Evolutionary conservation across 768 basidiomycete genomes (phyloP).

Genomic region (Dacryopinax spathularia): DNA sequence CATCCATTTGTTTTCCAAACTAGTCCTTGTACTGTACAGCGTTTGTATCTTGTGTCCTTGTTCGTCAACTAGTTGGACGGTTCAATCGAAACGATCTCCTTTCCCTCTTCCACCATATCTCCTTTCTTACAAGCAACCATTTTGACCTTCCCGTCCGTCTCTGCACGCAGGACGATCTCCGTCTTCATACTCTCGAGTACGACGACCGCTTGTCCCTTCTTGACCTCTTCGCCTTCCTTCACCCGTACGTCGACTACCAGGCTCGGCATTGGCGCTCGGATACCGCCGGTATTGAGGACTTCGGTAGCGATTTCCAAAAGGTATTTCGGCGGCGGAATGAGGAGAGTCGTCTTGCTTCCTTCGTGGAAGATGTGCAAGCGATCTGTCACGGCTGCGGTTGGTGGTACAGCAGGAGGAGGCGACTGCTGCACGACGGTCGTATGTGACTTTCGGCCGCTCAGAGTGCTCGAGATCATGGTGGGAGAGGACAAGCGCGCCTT

Average conservation of each 20-base stretch:
- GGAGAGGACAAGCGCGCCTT: conserved; percentile 27
- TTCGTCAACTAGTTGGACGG: neutral
- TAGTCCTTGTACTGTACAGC: neutral
- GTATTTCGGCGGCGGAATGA: conserved; percentile 59
- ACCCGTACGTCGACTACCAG: conserved; percentile 81
- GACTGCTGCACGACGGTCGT: conserved; percentile 64
- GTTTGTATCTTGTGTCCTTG: neutral
- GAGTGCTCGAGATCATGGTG: conserved; percentile 39
- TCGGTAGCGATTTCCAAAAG: conserved; percentile 51
- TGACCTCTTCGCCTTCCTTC: conserved; percentile 57
- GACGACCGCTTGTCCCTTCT: conserved; percentile 65
- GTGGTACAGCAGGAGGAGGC: conserved; percentile 33
- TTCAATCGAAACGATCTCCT: conserved; percentile 40
- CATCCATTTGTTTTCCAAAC: no score
- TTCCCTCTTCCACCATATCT: conserved; percentile 83
- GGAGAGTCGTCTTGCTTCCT: conserved; percentile 49
- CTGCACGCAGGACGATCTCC: conserved; percentile 71
- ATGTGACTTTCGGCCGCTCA: conserved; percentile 35
- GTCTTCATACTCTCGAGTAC: conserved; percentile 97
- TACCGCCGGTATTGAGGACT: conserved; percentile 39
- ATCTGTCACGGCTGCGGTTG: conserved; percentile 45
- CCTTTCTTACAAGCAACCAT: conserved; percentile 66
- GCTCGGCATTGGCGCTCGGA: conserved; percentile 86
- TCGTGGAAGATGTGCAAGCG: conserved; percentile 56
- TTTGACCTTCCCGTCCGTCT: conserved; percentile 51